These are phyloP conservation scores for Capniomyces stellatus DNA, from an alignment of 371 early-diverging fungal genomes.

Conservation along the genomic window DNA sequence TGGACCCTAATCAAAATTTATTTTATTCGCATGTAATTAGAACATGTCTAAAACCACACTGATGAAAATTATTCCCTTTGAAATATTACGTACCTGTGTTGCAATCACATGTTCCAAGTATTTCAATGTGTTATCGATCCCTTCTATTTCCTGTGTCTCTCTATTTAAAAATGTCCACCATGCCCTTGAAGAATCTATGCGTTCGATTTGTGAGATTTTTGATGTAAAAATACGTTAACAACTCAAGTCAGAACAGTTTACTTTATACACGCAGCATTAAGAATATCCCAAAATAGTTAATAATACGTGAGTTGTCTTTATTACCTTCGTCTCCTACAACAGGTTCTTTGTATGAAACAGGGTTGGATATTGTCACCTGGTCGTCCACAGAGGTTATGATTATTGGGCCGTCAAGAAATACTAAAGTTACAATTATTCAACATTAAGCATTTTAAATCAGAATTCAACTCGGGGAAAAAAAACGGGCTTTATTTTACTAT, in stretches of 20 bases:
- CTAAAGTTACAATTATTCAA: neutral
- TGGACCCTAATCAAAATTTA: neutral
- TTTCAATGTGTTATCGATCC: neutral
- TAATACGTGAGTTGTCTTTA: neutral
- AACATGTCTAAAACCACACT: neutral
- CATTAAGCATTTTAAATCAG: neutral
- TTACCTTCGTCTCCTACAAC: neutral
- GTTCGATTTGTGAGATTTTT: too few species aligned
- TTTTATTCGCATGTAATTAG: neutral
- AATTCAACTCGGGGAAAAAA: too few species aligned
- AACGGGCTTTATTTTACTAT: too few species aligned
- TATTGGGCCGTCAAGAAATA: neutral
- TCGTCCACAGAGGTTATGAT: neutral
- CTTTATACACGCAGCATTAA: too few species aligned
- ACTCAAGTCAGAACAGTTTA: too few species aligned
- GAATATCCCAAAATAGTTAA: neutral
- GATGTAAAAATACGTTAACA: too few species aligned
- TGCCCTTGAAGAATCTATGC: neutral
- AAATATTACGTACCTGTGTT: too few species aligned
- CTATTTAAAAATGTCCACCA: conserved; percentile 2
- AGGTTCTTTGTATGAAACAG: neutral
- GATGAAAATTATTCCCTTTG: too few species aligned
- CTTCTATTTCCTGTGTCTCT: neutral
- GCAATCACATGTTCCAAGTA: conserved; percentile 1
- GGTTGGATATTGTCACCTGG: neutral